A percentile compares a stretch with the other conserved stretches of the same genome.
These are phyloP conservation scores for Fusarium floridanum DNA, from an alignment of 2,329 filamentous ascomycete species.

Conservation along the genomic window DNA sequence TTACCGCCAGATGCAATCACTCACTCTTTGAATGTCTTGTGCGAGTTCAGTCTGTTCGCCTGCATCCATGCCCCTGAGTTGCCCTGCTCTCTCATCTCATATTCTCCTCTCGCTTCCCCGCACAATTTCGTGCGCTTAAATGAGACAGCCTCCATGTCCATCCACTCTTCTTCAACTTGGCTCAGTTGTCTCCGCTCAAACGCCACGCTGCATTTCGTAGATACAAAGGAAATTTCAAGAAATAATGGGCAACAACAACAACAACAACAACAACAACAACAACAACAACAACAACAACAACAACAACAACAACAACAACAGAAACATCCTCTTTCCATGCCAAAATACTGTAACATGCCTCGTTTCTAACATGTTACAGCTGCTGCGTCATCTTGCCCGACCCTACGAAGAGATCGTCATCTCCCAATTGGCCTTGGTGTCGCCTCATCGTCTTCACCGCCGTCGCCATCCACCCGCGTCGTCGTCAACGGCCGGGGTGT, in stretches of 20 bases:
- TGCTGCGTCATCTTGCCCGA: not conserved
- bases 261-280: too few species aligned
- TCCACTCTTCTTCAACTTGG: constrained; percentile 27
- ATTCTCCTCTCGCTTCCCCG: constrained; percentile 1
- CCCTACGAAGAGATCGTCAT: constrained; percentile 21
- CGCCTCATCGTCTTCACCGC: constrained; percentile 51
- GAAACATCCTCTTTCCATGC: not conserved
- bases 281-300: not conserved
- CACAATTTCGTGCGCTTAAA: constrained; percentile 17
- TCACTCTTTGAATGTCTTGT: constrained; percentile 20
- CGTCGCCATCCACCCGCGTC: constrained; percentile 21
- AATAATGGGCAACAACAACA: constrained; percentile 11
- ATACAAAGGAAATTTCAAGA: constrained; percentile 43
- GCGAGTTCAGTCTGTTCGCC: constrained; percentile 41
- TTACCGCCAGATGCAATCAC: constrained; percentile 17
- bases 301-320: not conserved
- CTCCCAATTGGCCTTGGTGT: constrained; percentile 55
- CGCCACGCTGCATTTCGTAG: constrained; percentile 47
- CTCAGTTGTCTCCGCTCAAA: constrained; percentile 43
- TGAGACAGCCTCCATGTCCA: constrained; percentile 27
- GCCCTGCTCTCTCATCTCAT: not conserved
- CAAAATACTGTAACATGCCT: constrained; percentile 6
- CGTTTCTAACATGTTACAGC: constrained; percentile 1
- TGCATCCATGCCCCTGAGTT: constrained; percentile 4
- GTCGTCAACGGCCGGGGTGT: constrained; percentile 57